A percentile compares a stretch with the other conserved stretches of the same genome.
phyloP scores from a whole-genome alignment of 2,329 filamentous ascomycete genomes.

The Clathrospora elynae region DNA sequence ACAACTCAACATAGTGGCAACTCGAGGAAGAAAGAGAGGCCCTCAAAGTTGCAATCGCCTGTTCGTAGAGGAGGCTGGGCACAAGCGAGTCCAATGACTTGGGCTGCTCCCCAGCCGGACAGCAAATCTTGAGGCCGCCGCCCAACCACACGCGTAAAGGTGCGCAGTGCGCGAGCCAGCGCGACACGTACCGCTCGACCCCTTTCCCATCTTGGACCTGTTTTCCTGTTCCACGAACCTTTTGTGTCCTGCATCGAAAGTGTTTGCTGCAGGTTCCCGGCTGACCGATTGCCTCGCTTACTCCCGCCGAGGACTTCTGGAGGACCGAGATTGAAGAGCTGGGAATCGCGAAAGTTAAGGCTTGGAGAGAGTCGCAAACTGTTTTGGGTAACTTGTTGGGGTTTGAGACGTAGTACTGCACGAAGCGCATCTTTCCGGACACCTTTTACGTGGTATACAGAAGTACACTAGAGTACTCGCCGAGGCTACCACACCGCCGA shows the following conservation, averaged over 20 bases:
- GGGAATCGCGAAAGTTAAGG: conserved; percentile 1
- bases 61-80: conserved; percentile 29
- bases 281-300: conserved; percentile 18
- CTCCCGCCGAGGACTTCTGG: conserved; percentile 14
- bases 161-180: conserved; percentile 23
- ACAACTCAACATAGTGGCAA: neutral
- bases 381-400: conserved; percentile 1
- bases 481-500: conserved; percentile 6
- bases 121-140: conserved; percentile 27
- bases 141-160: conserved; percentile 36
- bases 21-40: neutral
- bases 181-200: conserved; percentile 17
- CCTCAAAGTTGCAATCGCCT: conserved; percentile 15
- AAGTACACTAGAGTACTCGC: conserved; percentile 6
- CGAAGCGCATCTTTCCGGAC: conserved; percentile 10
- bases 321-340: conserved; percentile 6
- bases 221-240: conserved; percentile 4
- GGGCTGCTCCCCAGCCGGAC: conserved; percentile 28
- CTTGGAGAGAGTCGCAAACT: conserved; percentile 5
- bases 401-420: conserved; percentile 3
- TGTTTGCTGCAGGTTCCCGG: conserved; percentile 19
- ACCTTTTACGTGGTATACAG: conserved; percentile 10
- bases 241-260: conserved; percentile 21
- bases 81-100: conserved; percentile 33
- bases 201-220: conserved; percentile 11